These are phyloP conservation scores for Debaryomyces sp. DNA, from an alignment of 1,139 yeast species.

Conservation along the genomic window DNA sequence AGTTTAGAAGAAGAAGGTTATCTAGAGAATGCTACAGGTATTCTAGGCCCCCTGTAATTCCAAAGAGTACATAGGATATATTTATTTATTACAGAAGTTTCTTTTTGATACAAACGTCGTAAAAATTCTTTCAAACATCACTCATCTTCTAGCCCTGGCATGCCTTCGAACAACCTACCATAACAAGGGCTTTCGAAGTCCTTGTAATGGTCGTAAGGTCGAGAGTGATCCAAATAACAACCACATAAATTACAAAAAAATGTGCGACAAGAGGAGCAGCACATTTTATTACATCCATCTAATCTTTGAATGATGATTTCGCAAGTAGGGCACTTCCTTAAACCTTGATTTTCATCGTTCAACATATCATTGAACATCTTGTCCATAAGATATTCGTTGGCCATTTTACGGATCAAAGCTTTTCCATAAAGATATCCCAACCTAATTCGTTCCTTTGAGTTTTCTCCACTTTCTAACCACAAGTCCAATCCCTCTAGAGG, in stretches of 20 bases:
- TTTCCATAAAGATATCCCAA: slow-evolving; percentile 55
- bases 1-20: slow-evolving; percentile 60
- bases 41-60: slow-evolving; percentile 42
- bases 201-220: slow-evolving; percentile 60
- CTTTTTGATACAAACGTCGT: neutral
- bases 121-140: neutral
- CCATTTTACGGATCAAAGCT: slow-evolving; percentile 42
- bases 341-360: slow-evolving; percentile 37
- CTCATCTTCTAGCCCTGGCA: slow-evolving; percentile 36
- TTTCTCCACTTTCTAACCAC: slow-evolving; percentile 33
- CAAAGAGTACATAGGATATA: slow-evolving; percentile 8
- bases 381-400: slow-evolving; percentile 52
- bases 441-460: slow-evolving; percentile 33
- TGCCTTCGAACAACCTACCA: slow-evolving; percentile 58
- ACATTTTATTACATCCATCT: slow-evolving; percentile 74
- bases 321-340: slow-evolving; percentile 60
- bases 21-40: slow-evolving; percentile 53
- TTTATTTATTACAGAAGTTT: neutral
- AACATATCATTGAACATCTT: slow-evolving; percentile 49
- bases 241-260: slow-evolving; percentile 65
- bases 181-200: slow-evolving; percentile 48
- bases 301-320: slow-evolving; percentile 54
- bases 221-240: slow-evolving; percentile 31
- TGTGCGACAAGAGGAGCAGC: slow-evolving; percentile 53
- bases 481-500: slow-evolving; percentile 45